These are phyloP conservation scores for Candida sakaeoensis DNA, from an alignment of 805 yeast species.

Conservation along the genomic window DNA sequence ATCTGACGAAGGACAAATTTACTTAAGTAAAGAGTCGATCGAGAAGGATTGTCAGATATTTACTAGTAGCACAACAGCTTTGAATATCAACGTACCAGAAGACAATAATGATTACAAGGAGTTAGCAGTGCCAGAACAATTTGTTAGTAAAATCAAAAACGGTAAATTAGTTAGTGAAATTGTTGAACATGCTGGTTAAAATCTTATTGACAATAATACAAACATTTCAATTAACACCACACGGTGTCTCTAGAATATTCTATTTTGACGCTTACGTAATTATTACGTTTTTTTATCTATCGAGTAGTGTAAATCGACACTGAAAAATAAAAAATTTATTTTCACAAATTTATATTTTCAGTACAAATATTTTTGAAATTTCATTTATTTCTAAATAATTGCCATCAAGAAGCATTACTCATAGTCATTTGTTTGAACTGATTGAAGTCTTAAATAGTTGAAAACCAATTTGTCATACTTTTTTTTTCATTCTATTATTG, in stretches of 20 bases:
- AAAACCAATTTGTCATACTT: background rate
- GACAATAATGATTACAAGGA: slow-evolving; percentile 75
- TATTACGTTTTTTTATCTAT: background rate
- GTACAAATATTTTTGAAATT: background rate
- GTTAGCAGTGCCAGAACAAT: slow-evolving; percentile 86
- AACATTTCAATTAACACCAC: background rate
- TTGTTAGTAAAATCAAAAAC: slow-evolving; percentile 61
- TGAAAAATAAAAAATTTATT: background rate
- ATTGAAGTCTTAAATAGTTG: no score
- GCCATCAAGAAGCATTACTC: background rate
- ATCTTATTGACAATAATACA: background rate
- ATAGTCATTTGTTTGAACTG: no score
- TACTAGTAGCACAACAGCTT: slow-evolving; percentile 79
- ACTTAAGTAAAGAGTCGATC: slow-evolving; percentile 68
- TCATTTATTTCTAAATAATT: background rate
- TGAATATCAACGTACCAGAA: slow-evolving; percentile 80
- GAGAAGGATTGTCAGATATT: slow-evolving; percentile 63
- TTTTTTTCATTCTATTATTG: background rate
- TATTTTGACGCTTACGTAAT: background rate
- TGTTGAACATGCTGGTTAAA: slow-evolving; percentile 77
- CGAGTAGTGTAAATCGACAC: background rate
- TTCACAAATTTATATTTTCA: background rate
- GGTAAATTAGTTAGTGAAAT: slow-evolving; percentile 68
- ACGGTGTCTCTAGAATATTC: background rate
- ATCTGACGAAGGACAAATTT: slow-evolving; percentile 80